Evolutionary conservation across 2,329 filamentous ascomycete species (phyloP).

Genomic region (Grosmannia huntii): DNA sequence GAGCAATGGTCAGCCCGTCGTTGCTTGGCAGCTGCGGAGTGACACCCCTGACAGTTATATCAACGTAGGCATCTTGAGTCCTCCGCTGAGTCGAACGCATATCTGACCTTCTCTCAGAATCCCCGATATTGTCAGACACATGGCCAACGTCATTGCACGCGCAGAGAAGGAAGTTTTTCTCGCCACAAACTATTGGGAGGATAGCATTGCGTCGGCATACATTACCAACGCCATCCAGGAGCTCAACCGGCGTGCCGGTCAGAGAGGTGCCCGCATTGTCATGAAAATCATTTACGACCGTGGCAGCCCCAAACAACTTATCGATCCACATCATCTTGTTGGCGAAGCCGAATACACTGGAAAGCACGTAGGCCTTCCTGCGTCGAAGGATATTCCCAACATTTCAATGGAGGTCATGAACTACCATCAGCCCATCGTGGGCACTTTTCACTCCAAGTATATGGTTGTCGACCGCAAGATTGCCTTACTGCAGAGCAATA

Average conservation of each 20-base stretch:
- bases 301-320: conserved; percentile 48
- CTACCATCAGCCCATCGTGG: conserved; percentile 55
- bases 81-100: not conserved
- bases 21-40: conserved; percentile 44
- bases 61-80: conserved; percentile 25
- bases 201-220: conserved; percentile 52
- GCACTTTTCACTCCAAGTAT: conserved; percentile 68
- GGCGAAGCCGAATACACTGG: conserved; percentile 43
- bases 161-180: conserved; percentile 62
- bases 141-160: conserved; percentile 61
- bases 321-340: conserved; percentile 53
- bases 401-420: conserved; percentile 63
- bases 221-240: conserved; percentile 58
- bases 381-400: conserved; percentile 53
- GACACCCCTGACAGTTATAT: conserved; percentile 56
- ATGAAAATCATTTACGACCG: conserved; percentile 69
- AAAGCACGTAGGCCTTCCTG: conserved; percentile 46
- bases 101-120: conserved; percentile 23
- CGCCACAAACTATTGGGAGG: conserved; percentile 65
- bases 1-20: conserved; percentile 38
- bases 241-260: conserved; percentile 51
- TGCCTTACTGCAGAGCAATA: conserved; percentile 65
- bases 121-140: conserved; percentile 60
- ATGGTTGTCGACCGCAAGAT: conserved; percentile 62
- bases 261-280: conserved; percentile 41